These are phyloP conservation scores for Cercophora sp. DNA, from an alignment of 495 filamentous ascomycete genomes.

Conservation along the genomic window DNA sequence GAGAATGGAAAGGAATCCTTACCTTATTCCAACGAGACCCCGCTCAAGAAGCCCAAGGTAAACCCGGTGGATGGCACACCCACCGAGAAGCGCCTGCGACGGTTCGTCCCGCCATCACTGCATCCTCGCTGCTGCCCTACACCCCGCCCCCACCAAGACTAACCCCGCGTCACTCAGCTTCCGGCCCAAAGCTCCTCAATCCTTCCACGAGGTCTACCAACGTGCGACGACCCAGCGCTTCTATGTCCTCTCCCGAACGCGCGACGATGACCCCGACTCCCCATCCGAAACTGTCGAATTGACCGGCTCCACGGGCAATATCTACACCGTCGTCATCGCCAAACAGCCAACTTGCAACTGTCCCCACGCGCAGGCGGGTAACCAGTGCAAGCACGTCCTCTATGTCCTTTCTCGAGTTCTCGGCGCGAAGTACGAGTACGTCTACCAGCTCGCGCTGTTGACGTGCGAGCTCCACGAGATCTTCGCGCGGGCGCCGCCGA, in stretches of 20 bases:
- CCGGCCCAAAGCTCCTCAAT: conserved; percentile 29
- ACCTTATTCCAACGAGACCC: no score
- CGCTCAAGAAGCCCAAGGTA: background rate
- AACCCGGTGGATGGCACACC: background rate
- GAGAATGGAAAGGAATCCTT: no score
- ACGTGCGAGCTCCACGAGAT: conserved; percentile 60
- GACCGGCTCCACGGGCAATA: conserved; percentile 70
- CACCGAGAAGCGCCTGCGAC: background rate
- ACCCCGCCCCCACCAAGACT: no score
- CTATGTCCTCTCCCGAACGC: conserved; percentile 37
- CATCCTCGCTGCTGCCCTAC: no score
- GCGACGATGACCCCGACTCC: conserved; percentile 19
- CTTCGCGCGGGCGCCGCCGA: conserved; percentile 50
- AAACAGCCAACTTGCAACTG: conserved; percentile 64
- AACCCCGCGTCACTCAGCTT: conserved; percentile 22
- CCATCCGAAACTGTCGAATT: conserved; percentile 56
- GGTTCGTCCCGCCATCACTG: background rate
- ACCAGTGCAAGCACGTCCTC: conserved; percentile 64
- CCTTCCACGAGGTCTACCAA: conserved; percentile 34
- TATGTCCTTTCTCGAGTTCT: conserved; percentile 62
- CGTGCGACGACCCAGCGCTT: conserved; percentile 42
- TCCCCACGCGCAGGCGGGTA: conserved; percentile 56
- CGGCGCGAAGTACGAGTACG: conserved; percentile 56
- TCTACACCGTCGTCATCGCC: conserved; percentile 56
- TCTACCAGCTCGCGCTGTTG: conserved; percentile 73